These are phyloP conservation scores for Globisporangium barbulae DNA, from an alignment of 352 stramenopile species.

Conservation along the genomic window DNA sequence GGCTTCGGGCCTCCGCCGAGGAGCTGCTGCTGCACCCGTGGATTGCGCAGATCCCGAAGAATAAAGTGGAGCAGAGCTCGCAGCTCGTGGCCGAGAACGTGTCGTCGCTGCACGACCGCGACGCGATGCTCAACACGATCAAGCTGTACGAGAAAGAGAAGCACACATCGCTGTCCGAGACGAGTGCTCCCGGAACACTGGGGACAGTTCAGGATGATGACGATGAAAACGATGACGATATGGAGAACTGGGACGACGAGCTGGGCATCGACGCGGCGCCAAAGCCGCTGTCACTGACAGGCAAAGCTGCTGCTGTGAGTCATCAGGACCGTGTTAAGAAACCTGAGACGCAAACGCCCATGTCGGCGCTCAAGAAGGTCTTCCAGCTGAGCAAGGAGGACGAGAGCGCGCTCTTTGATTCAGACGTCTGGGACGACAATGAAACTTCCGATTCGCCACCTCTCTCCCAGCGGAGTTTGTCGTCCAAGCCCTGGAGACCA, in stretches of 20 bases:
- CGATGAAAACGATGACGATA: constrained; percentile 34
- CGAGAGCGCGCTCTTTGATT: constrained; percentile 58
- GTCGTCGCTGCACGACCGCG: constrained; percentile 69
- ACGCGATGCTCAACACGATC: constrained; percentile 85
- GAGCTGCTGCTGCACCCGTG: constrained; percentile 89
- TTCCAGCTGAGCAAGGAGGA: constrained; percentile 83
- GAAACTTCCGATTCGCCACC: constrained; percentile 10
- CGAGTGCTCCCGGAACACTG: background rate
- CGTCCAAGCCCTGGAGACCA: background rate
- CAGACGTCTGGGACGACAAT: constrained; percentile 70
- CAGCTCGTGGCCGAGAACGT: constrained; percentile 76
- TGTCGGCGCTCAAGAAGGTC: constrained; percentile 22
- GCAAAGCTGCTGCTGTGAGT: background rate
- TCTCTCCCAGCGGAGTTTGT: background rate
- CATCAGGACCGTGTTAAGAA: constrained; percentile 6
- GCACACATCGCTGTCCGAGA: constrained; percentile 14
- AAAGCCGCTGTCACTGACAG: constrained; percentile 25
- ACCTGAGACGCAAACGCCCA: constrained; percentile 1
- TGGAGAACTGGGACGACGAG: constrained; percentile 85
- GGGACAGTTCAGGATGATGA: constrained; percentile 5
- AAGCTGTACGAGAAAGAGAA: constrained; percentile 72
- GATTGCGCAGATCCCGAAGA: constrained; percentile 87
- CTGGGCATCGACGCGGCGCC: constrained; percentile 54
- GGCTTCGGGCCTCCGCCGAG: constrained; percentile 69
- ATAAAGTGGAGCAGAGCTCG: constrained; percentile 86